phyloP scores from a whole-genome alignment of 192 early-diverging fungal genomes.

The Linnemannia schmuckeri region DNA sequence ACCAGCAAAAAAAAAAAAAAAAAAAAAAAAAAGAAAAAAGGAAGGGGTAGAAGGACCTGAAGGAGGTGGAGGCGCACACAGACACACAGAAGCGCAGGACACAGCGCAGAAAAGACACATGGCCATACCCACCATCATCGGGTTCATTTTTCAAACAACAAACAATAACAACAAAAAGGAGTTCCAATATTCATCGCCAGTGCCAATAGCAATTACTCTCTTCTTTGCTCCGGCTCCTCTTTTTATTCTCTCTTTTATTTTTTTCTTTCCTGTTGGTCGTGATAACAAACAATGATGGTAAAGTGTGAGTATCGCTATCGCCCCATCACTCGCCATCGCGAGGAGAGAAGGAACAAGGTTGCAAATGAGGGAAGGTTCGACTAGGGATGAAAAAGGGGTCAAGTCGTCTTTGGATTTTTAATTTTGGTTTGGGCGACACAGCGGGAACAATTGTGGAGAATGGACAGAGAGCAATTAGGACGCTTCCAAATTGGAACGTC shows the following conservation, averaged over 20 bases:
- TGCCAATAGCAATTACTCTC: neutral
- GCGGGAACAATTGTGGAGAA: too few relatives aligned
- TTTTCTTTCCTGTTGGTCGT: neutral
- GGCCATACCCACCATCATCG: neutral
- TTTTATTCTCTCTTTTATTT: neutral
- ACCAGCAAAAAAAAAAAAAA: neutral
- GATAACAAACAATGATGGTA: neutral
- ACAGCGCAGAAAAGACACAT: neutral
- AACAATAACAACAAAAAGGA: constrained; percentile 5
- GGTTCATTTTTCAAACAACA: neutral
- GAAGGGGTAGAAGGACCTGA: neutral
- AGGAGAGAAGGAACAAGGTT: neutral
- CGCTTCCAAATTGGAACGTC: neutral
- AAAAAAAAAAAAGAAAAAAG: neutral
- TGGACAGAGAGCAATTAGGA: neutral
- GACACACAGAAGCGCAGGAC: neutral
- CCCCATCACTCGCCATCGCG: neutral
- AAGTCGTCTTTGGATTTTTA: too few relatives aligned
- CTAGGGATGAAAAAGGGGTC: neutral
- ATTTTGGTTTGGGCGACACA: too few relatives aligned
- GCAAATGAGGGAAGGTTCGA: neutral
- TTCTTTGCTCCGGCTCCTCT: neutral
- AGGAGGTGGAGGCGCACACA: neutral
- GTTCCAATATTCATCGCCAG: neutral
- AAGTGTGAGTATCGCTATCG: neutral